Conservation (phyloP, 2,329 filamentous ascomycete species). For the Biscogniauxia marginata region DNA sequence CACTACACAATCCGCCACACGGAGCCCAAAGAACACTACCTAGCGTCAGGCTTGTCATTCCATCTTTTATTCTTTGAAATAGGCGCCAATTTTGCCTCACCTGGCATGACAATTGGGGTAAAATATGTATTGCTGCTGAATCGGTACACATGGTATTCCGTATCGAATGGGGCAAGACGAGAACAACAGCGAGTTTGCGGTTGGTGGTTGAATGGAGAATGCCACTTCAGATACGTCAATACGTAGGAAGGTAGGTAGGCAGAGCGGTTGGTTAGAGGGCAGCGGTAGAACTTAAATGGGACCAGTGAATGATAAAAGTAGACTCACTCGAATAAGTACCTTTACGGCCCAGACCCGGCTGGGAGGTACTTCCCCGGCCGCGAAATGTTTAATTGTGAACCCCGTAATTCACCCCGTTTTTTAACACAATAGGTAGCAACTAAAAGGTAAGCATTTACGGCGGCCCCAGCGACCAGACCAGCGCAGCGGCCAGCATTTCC, state of each 20-base stretch:
- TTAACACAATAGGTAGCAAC: background rate
- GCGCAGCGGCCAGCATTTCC: slow-evolving; percentile 22
- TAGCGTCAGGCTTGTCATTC: no score
- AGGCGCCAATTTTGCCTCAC: no score
- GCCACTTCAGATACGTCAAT: background rate
- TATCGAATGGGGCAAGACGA: background rate
- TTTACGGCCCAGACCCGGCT: no score
- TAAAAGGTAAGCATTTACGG: background rate
- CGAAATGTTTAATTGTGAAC: slow-evolving; percentile 3
- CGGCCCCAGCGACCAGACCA: slow-evolving; percentile 5
- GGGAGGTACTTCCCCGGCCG: background rate
- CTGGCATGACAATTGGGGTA: no score
- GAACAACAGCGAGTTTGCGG: background rate
- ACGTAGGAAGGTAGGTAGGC: background rate
- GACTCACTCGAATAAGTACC: background rate
- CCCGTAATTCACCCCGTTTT: background rate
- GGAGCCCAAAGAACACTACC: background rate
- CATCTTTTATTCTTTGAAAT: no score
- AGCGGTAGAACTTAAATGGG: no score
- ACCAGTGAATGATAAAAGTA: background rate
- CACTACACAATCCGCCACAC: background rate
- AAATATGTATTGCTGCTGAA: no score
- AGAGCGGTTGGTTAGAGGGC: no score
- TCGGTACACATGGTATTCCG: no score
- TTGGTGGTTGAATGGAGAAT: slow-evolving; percentile 1